Conservation (phyloP, 31 red algal genomes). For the Endocladia muricata region DNA sequence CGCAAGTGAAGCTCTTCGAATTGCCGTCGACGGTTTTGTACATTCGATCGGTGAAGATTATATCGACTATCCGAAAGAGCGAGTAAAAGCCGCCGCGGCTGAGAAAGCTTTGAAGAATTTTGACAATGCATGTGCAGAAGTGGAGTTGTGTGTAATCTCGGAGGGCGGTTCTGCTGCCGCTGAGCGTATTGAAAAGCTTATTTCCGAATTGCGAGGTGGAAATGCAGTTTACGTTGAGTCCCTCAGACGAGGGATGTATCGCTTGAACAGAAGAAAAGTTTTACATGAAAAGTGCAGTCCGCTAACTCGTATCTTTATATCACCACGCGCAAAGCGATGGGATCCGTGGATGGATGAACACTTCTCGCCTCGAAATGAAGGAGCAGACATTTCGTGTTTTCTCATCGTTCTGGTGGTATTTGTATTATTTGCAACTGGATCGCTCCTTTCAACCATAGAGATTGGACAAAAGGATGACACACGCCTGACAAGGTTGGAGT, state of each 20-base stretch:
- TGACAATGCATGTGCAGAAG: slow-evolving; percentile 11
- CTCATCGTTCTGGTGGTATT: slow-evolving; percentile 26
- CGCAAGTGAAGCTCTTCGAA: too few relatives aligned
- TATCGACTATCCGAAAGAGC: slow-evolving; percentile 20
- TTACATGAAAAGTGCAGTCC: slow-evolving; percentile 31
- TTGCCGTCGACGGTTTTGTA: slow-evolving; percentile 12
- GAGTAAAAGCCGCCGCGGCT: slow-evolving; percentile 8
- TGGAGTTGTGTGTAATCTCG: neutral
- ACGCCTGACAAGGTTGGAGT: too few relatives aligned
- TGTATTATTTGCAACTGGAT: slow-evolving; percentile 20
- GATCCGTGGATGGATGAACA: slow-evolving; percentile 33
- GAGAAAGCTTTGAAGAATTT: slow-evolving; percentile 11
- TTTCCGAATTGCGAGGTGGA: neutral
- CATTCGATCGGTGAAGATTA: slow-evolving; percentile 25
- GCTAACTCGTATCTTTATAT: slow-evolving; percentile 27
- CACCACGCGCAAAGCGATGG: slow-evolving; percentile 11
- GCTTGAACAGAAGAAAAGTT: slow-evolving; percentile 15
- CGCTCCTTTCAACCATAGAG: neutral
- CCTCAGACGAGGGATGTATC: neutral
- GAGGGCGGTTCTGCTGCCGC: neutral
- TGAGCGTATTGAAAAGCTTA: neutral
- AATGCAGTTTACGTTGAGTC: neutral
- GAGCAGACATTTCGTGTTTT: slow-evolving; percentile 24
- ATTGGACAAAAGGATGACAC: too few relatives aligned
- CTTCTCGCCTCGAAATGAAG: neutral